Evolutionary conservation across 1,284 basidiomycete species (phyloP).

Genomic region (Sanghuangporus weigelae): DNA sequence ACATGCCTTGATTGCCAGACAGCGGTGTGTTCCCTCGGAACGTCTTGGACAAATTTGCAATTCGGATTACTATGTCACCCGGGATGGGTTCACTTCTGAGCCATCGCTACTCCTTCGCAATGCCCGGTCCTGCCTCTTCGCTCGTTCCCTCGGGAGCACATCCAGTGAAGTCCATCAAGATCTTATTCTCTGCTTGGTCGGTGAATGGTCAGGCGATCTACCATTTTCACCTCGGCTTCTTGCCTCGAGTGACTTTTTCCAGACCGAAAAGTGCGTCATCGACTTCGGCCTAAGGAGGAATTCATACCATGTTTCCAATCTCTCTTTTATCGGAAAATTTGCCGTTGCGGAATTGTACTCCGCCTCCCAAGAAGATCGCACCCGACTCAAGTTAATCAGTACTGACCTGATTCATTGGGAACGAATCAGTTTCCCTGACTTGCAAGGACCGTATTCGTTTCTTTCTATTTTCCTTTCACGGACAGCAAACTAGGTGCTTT

Average conservation of each 20-base stretch:
- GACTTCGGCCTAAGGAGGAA: conserved; percentile 52
- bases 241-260: conserved; percentile 81
- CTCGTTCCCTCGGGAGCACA: conserved; percentile 75
- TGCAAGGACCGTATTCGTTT: no score
- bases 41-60: conserved; percentile 50
- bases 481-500: no score
- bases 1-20: no score
- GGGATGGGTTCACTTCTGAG: conserved; percentile 65
- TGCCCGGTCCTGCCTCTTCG: conserved; percentile 78
- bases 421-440: no score
- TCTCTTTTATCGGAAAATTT: no score
- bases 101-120: conserved; percentile 58
- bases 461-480: no score
- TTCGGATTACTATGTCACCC: conserved; percentile 88
- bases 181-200: conserved; percentile 84
- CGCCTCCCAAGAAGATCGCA: no score
- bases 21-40: conserved; percentile 3
- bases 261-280: conserved; percentile 55
- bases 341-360: no score
- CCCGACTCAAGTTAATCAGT: no score
- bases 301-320: no score
- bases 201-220: conserved; percentile 54
- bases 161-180: conserved; percentile 65
- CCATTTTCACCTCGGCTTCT: conserved; percentile 69
- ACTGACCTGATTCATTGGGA: no score